Conservation (phyloP, 176 grass and related monocot genomes). For the Zoysia japonica region DNA sequence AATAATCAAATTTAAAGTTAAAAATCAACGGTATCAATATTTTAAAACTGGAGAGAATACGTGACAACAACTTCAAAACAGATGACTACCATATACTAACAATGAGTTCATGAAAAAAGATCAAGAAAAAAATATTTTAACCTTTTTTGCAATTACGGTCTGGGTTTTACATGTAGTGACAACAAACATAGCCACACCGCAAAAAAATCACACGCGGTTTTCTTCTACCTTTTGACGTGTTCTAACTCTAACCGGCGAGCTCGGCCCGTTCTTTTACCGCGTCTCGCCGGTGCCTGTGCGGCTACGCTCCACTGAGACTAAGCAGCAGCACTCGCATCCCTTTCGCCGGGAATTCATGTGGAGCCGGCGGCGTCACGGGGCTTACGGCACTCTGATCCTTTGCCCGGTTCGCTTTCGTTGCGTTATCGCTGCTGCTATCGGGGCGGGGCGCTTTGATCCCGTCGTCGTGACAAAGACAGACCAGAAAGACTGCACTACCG, state of each 20-base stretch:
- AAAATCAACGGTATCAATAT: too few relatives aligned
- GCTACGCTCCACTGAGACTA: not conserved
- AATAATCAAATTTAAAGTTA: too few relatives aligned
- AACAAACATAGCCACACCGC: too few relatives aligned
- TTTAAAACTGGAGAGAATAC: too few relatives aligned
- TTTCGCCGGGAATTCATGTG: conserved; percentile 4
- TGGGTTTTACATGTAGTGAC: too few relatives aligned
- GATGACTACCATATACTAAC: too few relatives aligned
- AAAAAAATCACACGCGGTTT: conserved; percentile 31
- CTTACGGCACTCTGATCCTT: conserved; percentile 13
- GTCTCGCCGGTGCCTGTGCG: not conserved
- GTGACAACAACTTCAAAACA: too few relatives aligned
- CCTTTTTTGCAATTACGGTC: too few relatives aligned
- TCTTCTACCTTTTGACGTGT: conserved; percentile 25
- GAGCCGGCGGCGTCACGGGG: not conserved
- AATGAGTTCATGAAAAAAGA: too few relatives aligned
- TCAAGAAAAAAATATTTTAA: too few relatives aligned
- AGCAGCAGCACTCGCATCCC: not conserved
- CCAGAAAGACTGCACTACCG: not conserved
- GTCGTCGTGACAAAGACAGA: conserved; percentile 12
- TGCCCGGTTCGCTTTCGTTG: not conserved
- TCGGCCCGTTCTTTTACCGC: not conserved
- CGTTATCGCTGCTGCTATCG: not conserved
- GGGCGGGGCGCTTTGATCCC: conserved; percentile 21
- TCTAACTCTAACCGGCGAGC: conserved; percentile 3